Conservation (phyloP, 1,284 basidiomycete genomes). For the Athelia psychrophila region DNA sequence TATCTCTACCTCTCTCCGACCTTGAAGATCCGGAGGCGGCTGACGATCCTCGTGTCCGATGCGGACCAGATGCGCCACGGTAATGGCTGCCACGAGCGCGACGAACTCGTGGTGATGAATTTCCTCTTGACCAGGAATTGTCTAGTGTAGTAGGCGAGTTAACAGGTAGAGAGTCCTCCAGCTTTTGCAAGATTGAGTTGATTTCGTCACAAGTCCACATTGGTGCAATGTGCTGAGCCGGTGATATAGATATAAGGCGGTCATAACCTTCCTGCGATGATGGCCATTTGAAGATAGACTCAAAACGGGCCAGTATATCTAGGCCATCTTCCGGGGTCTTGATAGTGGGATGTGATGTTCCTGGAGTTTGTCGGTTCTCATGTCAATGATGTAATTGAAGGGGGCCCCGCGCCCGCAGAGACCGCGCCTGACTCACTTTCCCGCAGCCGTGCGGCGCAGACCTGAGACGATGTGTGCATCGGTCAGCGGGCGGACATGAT, state of each 20-base stretch:
- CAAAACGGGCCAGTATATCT: slow-evolving; percentile 56
- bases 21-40: no score
- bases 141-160: not conserved
- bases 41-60: not conserved
- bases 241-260: slow-evolving; percentile 50
- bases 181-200: slow-evolving; percentile 44
- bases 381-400: not conserved
- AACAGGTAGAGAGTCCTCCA: slow-evolving; percentile 40
- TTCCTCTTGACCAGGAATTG: slow-evolving; percentile 1
- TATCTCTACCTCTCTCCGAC: no score
- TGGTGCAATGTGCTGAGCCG: slow-evolving; percentile 45
- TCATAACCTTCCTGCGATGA: slow-evolving; percentile 55
- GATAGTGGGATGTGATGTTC: slow-evolving; percentile 69
- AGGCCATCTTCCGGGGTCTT: slow-evolving; percentile 51
- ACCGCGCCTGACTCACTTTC: slow-evolving; percentile 47
- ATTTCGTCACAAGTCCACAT: slow-evolving; percentile 51
- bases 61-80: not conserved
- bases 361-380: slow-evolving; percentile 29
- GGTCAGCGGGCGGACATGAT: slow-evolving; percentile 9
- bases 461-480: slow-evolving; percentile 32
- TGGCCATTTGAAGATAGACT: slow-evolving; percentile 54
- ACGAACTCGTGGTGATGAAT: not conserved
- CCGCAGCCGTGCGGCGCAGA: slow-evolving; percentile 49
- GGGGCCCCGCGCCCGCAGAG: no score
- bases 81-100: slow-evolving; percentile 1